Evolutionary conservation across 306 rosid genomes (phyloP).

Genomic region (Pachyrhizus erosus): DNA sequence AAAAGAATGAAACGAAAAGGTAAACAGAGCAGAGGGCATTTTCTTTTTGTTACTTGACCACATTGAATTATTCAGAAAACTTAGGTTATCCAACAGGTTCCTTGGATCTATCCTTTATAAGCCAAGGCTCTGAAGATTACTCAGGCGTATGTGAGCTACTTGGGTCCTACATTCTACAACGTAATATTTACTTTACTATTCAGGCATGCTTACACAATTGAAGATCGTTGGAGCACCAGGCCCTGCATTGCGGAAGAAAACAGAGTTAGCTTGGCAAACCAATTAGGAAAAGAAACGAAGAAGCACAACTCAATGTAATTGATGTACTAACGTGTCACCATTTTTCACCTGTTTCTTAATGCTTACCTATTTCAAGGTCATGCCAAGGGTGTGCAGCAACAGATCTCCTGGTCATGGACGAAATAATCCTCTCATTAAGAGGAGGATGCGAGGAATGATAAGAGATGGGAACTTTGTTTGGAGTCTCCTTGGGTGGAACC

Average conservation of each 20-base stretch:
- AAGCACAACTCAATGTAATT: background rate
- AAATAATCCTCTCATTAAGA: slow-evolving; percentile 94
- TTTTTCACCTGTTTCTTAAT: background rate
- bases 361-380: slow-evolving; percentile 94
- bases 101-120: background rate
- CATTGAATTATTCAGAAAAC: background rate
- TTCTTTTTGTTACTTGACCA: background rate
- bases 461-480: slow-evolving; percentile 44
- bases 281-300: background rate
- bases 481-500: slow-evolving; percentile 72
- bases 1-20: background rate
- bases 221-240: slow-evolving; percentile 90
- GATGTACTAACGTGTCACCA: background rate
- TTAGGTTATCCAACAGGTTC: background rate
- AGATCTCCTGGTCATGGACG: slow-evolving; percentile 96
- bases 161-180: background rate
- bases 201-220: slow-evolving; percentile 79
- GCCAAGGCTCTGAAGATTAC: background rate
- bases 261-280: background rate
- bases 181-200: background rate
- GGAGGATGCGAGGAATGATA: slow-evolving; percentile 65
- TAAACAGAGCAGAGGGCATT: background rate
- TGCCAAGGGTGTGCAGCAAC: slow-evolving; percentile 99
- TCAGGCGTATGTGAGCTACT: background rate
- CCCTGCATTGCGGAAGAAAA: slow-evolving; percentile 60